These are phyloP conservation scores for Geotrichum fermentans DNA, from an alignment of 1,139 yeast species.

Conservation along the genomic window DNA sequence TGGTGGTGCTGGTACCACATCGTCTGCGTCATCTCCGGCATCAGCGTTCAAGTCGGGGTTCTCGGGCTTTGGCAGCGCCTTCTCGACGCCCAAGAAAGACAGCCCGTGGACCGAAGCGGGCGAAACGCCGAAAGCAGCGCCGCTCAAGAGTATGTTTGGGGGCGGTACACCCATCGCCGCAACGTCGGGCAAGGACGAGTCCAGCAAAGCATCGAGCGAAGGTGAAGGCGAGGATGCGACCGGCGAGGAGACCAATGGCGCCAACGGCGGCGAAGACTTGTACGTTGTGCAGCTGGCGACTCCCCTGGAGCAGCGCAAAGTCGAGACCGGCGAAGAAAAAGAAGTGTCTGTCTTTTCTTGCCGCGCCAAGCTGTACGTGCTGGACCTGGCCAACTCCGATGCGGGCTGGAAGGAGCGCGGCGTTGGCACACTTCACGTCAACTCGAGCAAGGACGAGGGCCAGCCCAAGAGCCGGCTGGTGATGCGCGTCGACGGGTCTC, in stretches of 20 bases:
- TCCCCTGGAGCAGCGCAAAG: constrained; percentile 33
- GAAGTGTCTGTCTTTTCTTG: constrained; percentile 66
- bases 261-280: constrained; percentile 24
- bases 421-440: constrained; percentile 77
- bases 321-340: constrained; percentile 86
- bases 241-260: constrained; percentile 17
- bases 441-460: constrained; percentile 41
- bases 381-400: constrained; percentile 51
- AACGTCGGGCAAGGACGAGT: constrained; percentile 37
- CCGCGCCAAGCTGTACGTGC: constrained; percentile 74
- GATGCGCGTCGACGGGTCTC: constrained; percentile 86
- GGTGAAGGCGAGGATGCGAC: constrained; percentile 22
- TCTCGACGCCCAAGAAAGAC: constrained; percentile 15
- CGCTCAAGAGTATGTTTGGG: constrained; percentile 9
- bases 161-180: constrained; percentile 15
- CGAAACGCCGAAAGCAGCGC: not conserved
- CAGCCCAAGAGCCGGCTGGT: constrained; percentile 51
- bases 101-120: constrained; percentile 22
- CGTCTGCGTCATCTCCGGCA: constrained; percentile 2
- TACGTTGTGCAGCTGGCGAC: constrained; percentile 30
- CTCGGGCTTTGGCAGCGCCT: constrained; percentile 20
- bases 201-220: constrained; percentile 32
- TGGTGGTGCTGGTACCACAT: constrained; percentile 4
- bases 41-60: constrained; percentile 23
- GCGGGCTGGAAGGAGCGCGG: constrained; percentile 97